Percentiles rank a stretch among this genome's conserved stretches.
phyloP scores from a whole-genome alignment of 495 filamentous ascomycete genomes.

The Penicillium goetzii region DNA sequence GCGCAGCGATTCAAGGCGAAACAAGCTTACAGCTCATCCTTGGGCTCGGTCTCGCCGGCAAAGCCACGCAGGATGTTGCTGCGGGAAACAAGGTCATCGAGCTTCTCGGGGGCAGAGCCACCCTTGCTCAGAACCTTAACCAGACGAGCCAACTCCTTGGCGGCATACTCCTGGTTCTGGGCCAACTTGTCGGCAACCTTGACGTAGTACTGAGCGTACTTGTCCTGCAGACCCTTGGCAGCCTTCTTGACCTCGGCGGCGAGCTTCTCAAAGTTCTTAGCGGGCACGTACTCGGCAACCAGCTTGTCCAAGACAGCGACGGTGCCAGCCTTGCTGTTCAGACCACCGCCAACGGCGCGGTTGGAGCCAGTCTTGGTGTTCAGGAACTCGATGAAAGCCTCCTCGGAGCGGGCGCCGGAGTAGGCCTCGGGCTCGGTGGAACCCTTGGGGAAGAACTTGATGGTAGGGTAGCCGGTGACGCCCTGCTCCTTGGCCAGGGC shows the following conservation, averaged over 20 bases:
- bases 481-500: constrained; percentile 75
- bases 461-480: constrained; percentile 87
- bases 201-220: constrained; percentile 93
- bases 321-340: constrained; percentile 80
- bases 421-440: constrained; percentile 74
- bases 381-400: constrained; percentile 76
- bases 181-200: constrained; percentile 83
- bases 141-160: constrained; percentile 84
- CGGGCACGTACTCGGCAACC: constrained; percentile 64
- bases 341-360: constrained; percentile 78
- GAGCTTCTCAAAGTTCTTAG: constrained; percentile 57
- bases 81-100: constrained; percentile 84
- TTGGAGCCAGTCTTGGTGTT: constrained; percentile 90
- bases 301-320: constrained; percentile 76
- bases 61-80: constrained; percentile 89
- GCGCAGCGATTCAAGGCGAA: constrained; percentile 12
- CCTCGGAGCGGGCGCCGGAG: constrained; percentile 76
- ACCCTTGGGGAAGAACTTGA: constrained; percentile 96
- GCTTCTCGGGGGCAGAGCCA: constrained; percentile 79
- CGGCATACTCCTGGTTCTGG: constrained; percentile 74
- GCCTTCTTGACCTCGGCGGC: constrained; percentile 70
- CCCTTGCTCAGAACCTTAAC: constrained; percentile 83
- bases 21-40: constrained; percentile 67
- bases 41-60: constrained; percentile 45
- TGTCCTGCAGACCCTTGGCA: constrained; percentile 68